Evolutionary conservation across 2,329 filamentous ascomycete genomes (phyloP).

Genomic region (Coniella lustricola): DNA sequence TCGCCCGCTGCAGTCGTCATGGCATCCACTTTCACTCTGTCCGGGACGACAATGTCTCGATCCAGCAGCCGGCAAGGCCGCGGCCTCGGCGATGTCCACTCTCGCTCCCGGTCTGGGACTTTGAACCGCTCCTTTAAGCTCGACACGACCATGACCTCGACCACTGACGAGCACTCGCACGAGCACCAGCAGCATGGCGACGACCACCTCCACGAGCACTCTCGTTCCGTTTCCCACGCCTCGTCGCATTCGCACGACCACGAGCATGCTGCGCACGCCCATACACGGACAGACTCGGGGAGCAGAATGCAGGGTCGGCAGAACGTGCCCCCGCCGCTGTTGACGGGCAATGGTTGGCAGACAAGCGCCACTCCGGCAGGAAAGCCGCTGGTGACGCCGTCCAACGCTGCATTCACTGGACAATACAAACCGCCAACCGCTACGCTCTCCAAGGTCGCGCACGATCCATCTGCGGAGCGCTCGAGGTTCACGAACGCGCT

Average conservation of each 20-base stretch:
- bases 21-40: constrained; percentile 47
- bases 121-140: constrained; percentile 28
- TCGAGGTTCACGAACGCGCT: constrained; percentile 68
- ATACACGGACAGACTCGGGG: constrained; percentile 25
- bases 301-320: constrained; percentile 29
- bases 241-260: constrained; percentile 24
- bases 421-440: constrained; percentile 25
- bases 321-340: constrained; percentile 26
- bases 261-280: constrained; percentile 22
- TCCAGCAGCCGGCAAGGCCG: constrained; percentile 34
- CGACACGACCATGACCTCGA: constrained; percentile 23
- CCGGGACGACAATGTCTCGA: constrained; percentile 43
- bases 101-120: constrained; percentile 33
- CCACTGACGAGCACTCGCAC: constrained; percentile 24
- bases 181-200: constrained; percentile 27
- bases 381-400: constrained; percentile 30
- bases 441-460: constrained; percentile 18
- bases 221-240: constrained; percentile 19
- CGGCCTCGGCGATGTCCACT: constrained; percentile 26
- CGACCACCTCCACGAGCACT: constrained; percentile 26
- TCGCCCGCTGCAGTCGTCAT: constrained; percentile 31
- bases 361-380: constrained; percentile 34
- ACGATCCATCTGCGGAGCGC: constrained; percentile 38
- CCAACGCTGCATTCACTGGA: constrained; percentile 22
- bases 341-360: constrained; percentile 32